Evolutionary conservation across 2,329 filamentous ascomycete species (phyloP), one percentile per base, ranked within the genome.

Genomic region (Aspergillus tanneri): DNA sequence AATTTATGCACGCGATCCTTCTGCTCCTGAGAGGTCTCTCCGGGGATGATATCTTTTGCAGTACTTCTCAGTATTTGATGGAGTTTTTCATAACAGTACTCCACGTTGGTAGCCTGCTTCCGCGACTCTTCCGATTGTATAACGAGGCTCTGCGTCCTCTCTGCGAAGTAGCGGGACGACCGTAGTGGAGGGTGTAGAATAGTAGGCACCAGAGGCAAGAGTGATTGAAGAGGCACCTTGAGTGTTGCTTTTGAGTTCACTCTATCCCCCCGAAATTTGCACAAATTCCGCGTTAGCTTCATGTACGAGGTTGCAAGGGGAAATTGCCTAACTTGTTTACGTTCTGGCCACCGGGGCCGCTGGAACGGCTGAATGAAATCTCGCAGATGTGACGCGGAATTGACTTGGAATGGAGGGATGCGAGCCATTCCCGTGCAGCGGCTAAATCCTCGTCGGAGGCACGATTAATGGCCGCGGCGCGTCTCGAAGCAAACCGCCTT

Each of bases 191-290:
- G 55, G 63, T 83, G 81, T 7, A 86, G 68, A 8, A 80, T 57
- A 16, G 64, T 66, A 35, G 83, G 83, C 18, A 86, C 63, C 35
- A 80, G 65, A 9, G 75, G 73, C 10, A 83, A 65, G 32, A 86
- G 71, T 6, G 72, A 64, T 19, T 73, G 67, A 42, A 82, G 66
- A 14, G 79, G 72, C 25, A 85, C 67, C 55, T 77, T 79, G 25
- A 86, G 65, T n/a, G 82, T 85, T 47, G 82, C 82, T 71, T 86
- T 86, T 27, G 83, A 83, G 62, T 82, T 84, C 54, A 84, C 79
- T 73, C 83, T 85, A 64, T 46, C n/a, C 4, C 24, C 28, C 19
- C 27, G 11, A 30, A 23, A 21, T 22, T 28, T 14, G 43, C 18
- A 38, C 23, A 22, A 6, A 27, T 22, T 21, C 34, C n/a, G n/a